Conservation (phyloP, 2,329 filamentous ascomycete species). For the Dothideomycetidae sp. region DNA sequence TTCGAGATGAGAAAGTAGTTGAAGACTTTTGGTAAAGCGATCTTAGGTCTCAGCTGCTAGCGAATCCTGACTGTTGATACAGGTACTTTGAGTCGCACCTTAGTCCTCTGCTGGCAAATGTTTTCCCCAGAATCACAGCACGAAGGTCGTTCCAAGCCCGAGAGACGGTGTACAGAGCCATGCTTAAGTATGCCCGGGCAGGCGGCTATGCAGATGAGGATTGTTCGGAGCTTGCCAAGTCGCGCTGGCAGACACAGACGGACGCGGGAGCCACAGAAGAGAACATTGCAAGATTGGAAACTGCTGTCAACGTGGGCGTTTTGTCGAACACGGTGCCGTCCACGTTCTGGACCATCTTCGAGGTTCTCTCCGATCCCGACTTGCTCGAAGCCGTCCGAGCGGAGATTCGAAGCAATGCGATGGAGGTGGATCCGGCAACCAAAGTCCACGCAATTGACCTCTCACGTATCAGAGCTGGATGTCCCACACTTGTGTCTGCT, state of each 20-base stretch:
- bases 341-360: conserved; percentile 26
- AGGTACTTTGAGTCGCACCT: no score
- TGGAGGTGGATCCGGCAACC: not conserved
- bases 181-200: not conserved
- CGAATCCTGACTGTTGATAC: no score
- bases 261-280: not conserved
- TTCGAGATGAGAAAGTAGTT: conserved; percentile 4
- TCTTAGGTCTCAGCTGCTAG: no score
- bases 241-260: not conserved
- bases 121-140: not conserved
- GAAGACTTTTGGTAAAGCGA: conserved; percentile 3
- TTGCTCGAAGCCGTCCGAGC: conserved; percentile 21
- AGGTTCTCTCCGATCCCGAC: conserved; percentile 24
- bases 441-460: conserved; percentile 20
- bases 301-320: conserved; percentile 17
- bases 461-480: conserved; percentile 21
- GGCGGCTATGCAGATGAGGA: not conserved
- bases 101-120: no score
- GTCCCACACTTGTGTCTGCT: conserved; percentile 24
- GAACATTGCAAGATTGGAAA: not conserved
- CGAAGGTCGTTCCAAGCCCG: not conserved
- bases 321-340: conserved; percentile 27
- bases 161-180: not conserved
- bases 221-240: not conserved
- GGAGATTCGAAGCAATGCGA: conserved; percentile 19